Evolutionary conservation across 1,284 basidiomycete species (phyloP), one percentile per base, ranked within the genome.

Genomic region (Abortiporus biennis): DNA sequence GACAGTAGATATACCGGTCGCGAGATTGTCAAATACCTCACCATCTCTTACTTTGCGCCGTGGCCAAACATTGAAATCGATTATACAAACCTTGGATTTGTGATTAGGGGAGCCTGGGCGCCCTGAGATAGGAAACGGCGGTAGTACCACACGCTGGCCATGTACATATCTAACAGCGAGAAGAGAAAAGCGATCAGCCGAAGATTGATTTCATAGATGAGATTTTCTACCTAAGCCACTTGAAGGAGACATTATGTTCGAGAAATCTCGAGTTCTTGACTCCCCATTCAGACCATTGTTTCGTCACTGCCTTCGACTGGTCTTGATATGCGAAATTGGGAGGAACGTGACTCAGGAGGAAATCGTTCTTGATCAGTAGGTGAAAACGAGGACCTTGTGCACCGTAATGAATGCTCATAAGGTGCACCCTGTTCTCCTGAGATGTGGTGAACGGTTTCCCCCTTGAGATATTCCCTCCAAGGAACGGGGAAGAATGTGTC

Each of bases 261-360:
- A 74, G 38, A 44, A 74, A 61, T 1, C 73, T 59, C 13, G 69
- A 63, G 16, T 66, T 54, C 9, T 37, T 29, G 2, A 57, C 64
- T 1, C 74, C 76, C 76, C 77, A 78, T 6, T 58, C 53, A 0
- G 56, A 43, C 76, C 76, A 78, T 1, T 51, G 47, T 5, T 66
- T 49, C 19, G 38, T 31, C 22, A 38, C 16, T 20, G 45, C 21
- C 25, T 39, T 30, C 16, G 45, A 19, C 19, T 27, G 17, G 33
- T 21, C 31, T 40, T 16, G n/a, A 37, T 8, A 8, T 1, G 30
- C 45, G 3, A 15, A 8, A 4, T 40, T 35, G 0, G 30, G 33
- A 3, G 52, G 45, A n/a, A 68, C 17, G 42, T 59, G 64, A 3
- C 46, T 45, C 30, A 66, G 50, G 32, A 72, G 54, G 25, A 57